Evolutionary conservation across 495 filamentous ascomycete genomes (phyloP).

Genomic region (Hyaloscypha finlandica): DNA sequence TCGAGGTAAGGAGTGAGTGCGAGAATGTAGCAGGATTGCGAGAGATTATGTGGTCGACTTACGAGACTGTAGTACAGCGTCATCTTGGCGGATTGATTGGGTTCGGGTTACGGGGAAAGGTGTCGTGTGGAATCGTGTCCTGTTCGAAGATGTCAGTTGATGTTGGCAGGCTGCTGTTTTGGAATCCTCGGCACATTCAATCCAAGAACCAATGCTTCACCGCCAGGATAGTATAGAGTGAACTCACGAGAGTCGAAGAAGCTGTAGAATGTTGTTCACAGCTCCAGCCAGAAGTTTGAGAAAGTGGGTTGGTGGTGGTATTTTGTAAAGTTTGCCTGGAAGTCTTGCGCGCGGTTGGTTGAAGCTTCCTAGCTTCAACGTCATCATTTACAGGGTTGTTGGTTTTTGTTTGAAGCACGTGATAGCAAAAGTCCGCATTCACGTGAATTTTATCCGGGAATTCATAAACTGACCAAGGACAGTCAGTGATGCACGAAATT

Average conservation of each 20-base stretch:
- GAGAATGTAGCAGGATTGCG: not conserved
- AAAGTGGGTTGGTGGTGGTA: conserved; percentile 4
- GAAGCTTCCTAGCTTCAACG: too few species aligned
- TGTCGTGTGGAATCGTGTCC: conserved; percentile 22
- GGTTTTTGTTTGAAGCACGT: too few species aligned
- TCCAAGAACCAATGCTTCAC: not conserved
- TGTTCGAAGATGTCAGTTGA: conserved; percentile 24
- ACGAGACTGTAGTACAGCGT: conserved; percentile 99
- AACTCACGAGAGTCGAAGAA: conserved; percentile 3
- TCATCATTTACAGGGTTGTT: not conserved
- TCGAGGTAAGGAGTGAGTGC: not conserved
- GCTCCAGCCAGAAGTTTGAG: not conserved
- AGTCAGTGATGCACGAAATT: too few species aligned
- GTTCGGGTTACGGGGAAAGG: not conserved
- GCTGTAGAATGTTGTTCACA: not conserved
- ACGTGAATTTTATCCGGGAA: too few species aligned
- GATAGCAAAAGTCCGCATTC: too few species aligned
- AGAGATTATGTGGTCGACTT: conserved; percentile 45
- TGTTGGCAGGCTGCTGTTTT: conserved; percentile 16
- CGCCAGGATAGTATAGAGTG: not conserved
- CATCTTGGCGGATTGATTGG: conserved; percentile 59
- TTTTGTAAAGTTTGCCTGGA: not conserved
- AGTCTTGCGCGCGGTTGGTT: too few species aligned
- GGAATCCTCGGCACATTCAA: not conserved
- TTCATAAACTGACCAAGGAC: too few species aligned